Evolutionary conservation across 352 stramenopile genomes (phyloP), one percentile per base, ranked within the genome.

Genomic region (Globisporangium rhizosaccharum): DNA sequence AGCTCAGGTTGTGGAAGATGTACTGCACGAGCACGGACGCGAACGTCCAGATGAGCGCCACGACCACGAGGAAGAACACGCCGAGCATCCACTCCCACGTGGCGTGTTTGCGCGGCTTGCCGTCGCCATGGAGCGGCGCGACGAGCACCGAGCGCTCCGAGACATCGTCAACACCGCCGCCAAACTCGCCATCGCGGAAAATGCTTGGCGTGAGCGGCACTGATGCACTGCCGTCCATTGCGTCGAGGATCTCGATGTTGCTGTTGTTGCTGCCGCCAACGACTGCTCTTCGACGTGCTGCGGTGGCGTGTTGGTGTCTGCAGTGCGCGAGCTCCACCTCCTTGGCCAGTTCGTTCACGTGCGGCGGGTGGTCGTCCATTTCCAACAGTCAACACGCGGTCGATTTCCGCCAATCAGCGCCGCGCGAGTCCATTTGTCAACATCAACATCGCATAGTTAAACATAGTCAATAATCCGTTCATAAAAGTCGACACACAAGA

Each of bases 21-120:
- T 92, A 93, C 72, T 97, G 88, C 62, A 95, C 79, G 37, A 96
- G 61, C 30, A 97, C 87, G 53, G 79, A 93, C 7, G 87, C 82
- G 48, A 88, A 87, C 50, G 85, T 89, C 85, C 85, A 94, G 53
- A 94, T 92, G 20, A 91, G 66, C n/a, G 85, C 82, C 12, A 90
- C 82, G 51, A 90, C 51, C 51, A 88, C 57, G 37, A 94, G 71
- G 59, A 89, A 94, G 46, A 85, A 61, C 12, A 92, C 69, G 47
- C 85, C 85, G 33, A 94, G 71, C 55, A 79, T 63, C 82, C 77
- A 94, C 50, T 86, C 72, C 58, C 84, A 84, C 36, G 63, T 71
- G 41, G 76, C 75, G 51, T 72, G 66, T 44, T 64, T 37, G 41
- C 55, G 67, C 18, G 11, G 33, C 47, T 62, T 72, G 23, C 11